These are phyloP conservation scores for Xanthoparmelia taractica DNA, from an alignment of 495 filamentous ascomycete genomes.

Conservation along the genomic window DNA sequence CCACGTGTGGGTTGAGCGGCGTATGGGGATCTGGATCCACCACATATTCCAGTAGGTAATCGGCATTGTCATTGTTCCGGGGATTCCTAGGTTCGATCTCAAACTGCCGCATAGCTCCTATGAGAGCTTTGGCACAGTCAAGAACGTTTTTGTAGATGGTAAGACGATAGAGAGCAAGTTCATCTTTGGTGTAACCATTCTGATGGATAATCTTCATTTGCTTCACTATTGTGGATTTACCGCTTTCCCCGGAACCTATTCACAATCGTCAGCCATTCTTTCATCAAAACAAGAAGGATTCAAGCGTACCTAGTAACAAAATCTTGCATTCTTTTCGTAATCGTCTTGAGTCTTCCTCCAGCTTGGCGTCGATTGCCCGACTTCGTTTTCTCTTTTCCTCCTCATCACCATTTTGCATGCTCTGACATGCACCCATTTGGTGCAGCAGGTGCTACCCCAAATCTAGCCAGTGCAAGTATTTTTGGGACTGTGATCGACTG, in stretches of 20 bases:
- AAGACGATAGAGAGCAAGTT: constrained; percentile 83
- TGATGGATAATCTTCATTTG: constrained; percentile 99
- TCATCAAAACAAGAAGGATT: not conserved
- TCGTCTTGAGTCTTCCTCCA: constrained; percentile 87
- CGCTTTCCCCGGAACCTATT: constrained; percentile 92
- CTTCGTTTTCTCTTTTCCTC: constrained; percentile 89
- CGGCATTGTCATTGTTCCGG: constrained; percentile 64
- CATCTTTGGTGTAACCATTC: constrained; percentile 88
- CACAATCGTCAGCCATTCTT: constrained; percentile 8
- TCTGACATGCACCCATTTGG: constrained; percentile 90
- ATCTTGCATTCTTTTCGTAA: constrained; percentile 98
- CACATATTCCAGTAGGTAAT: constrained; percentile 78
- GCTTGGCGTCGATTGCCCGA: constrained; percentile 81
- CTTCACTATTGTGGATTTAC: constrained; percentile 98
- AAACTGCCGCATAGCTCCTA: constrained; percentile 83
- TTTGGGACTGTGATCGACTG: not conserved
- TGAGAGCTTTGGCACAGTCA: constrained; percentile 89
- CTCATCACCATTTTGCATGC: constrained; percentile 65
- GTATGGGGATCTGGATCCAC: constrained; percentile 84
- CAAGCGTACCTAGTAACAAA: constrained; percentile 69
- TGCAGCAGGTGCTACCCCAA: constrained; percentile 24
- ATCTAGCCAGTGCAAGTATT: not conserved
- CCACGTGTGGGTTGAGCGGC: constrained; percentile 68
- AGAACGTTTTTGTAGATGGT: constrained; percentile 97
- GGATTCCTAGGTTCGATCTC: constrained; percentile 62